phyloP scores from a whole-genome alignment of 2,329 filamentous ascomycete genomes.

The Cladosporium sp. region DNA sequence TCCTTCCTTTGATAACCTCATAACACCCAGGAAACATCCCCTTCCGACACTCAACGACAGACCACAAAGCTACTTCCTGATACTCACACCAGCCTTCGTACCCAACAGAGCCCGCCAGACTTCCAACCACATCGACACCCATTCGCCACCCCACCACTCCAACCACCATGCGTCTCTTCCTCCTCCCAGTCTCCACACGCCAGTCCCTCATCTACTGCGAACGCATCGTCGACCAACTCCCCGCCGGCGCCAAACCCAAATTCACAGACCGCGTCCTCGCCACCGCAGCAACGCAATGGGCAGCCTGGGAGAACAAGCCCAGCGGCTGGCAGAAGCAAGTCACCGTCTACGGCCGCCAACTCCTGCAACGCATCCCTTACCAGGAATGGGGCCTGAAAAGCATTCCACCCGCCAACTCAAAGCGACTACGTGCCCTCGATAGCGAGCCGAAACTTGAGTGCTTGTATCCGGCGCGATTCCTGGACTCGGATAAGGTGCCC shows the following conservation, averaged over 20 bases:
- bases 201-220: constrained; percentile 92
- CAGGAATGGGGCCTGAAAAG: constrained; percentile 98
- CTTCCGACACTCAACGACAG: not conserved
- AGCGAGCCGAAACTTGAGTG: constrained; percentile 34
- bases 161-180: constrained; percentile 77
- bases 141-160: constrained; percentile 12
- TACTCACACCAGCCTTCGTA: not conserved
- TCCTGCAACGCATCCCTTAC: constrained; percentile 86
- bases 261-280: constrained; percentile 68
- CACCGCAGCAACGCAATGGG: constrained; percentile 77
- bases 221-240: constrained; percentile 51
- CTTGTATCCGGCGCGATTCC: constrained; percentile 43
- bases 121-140: not conserved
- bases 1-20: not conserved
- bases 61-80: too few relatives aligned
- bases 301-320: constrained; percentile 76
- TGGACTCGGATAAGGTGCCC: constrained; percentile 50
- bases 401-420: constrained; percentile 75
- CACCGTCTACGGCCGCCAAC: constrained; percentile 80
- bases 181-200: constrained; percentile 88
- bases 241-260: constrained; percentile 53
- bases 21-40: not conserved
- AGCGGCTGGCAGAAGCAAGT: constrained; percentile 77
- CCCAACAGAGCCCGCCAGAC: not conserved
- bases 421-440: constrained; percentile 65